Evolutionary conservation across 2,329 filamentous ascomycete genomes (phyloP), one percentile per base, ranked within the genome.

Genomic region (Cladophialophora exuberans): DNA sequence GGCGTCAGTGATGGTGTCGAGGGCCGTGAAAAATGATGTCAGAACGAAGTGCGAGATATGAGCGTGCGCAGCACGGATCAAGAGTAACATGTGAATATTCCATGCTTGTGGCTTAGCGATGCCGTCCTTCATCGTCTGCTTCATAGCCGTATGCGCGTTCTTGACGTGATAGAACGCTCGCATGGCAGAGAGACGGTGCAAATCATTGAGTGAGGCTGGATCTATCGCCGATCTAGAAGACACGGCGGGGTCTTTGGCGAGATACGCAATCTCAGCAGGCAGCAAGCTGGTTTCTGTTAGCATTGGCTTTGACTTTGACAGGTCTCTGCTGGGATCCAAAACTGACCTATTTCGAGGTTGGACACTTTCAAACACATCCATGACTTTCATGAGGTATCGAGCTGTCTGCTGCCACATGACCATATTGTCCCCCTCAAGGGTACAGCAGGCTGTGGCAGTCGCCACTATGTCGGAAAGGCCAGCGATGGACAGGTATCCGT

Each of bases 371-470:
- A 39, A 39, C 35, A 39, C 35, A 2, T 39, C 35, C 35, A 39
- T 39, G 35, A 39, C 35, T 20, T 39, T 39, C 35, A 39, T 39
- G 5, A 39, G 35, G 22, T 39, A 39, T 20, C 35, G 35, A 20
- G 35, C 35, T 4, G 17, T 39, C 22, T 39, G 35, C 15, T 39
- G 35, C 35, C 35, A 39, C 35, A 39, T 39, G 35, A 39, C 35
- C 35, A 39, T 39, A 20, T 39, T 39, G 35, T 39, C 35, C 5
- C 35, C 35, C 22, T 39, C 35, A 11, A 39, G 35, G 35, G 35
- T 39, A 20, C 35, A 39, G 35, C 35, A 39, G 10, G 35, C 35
- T 9, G 35, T 39, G 35, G 22, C 35, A 15, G 22, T 39, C 9
- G 18, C 22, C 15, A 39, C 35, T 11, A 39, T 39, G 6, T 39